phyloP scores from a whole-genome alignment of 106 monocot genomes.

The Platanthera guangdongensis region DNA sequence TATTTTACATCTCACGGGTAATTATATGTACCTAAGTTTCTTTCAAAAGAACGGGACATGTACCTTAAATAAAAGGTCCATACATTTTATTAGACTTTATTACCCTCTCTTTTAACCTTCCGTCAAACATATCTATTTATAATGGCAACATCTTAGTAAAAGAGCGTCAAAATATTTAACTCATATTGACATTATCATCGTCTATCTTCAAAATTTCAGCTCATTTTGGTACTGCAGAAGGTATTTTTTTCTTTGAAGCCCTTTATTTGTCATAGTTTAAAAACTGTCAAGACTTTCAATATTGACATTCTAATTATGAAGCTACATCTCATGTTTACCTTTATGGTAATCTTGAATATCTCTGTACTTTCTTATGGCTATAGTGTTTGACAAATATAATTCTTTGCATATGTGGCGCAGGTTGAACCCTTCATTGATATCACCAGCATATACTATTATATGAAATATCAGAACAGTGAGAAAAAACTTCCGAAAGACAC shows the following conservation, averaged over 20 bases:
- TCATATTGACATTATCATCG: neutral
- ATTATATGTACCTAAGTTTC: neutral
- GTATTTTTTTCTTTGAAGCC: neutral
- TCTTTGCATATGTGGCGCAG: conserved; percentile 25
- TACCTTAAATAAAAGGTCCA: neutral
- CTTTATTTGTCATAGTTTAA: neutral
- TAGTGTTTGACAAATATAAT: neutral
- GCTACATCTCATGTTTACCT: neutral
- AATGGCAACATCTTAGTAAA: neutral
- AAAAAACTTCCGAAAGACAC: conserved; percentile 60
- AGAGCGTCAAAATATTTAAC: neutral
- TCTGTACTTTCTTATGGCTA: neutral
- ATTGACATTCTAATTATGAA: neutral
- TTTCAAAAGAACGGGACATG: neutral
- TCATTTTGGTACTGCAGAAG: neutral
- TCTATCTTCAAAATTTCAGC: neutral
- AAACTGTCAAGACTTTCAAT: neutral
- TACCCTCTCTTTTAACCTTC: neutral
- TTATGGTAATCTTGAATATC: neutral
- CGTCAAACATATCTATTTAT: neutral
- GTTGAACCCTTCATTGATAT: conserved; percentile 91
- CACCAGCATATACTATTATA: conserved; percentile 61
- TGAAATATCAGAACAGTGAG: conserved; percentile 29
- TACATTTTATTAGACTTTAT: neutral
- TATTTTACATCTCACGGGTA: too few species aligned